phyloP scores from a whole-genome alignment of 2,329 filamentous ascomycete species.

The Claviceps fusiformis region DNA sequence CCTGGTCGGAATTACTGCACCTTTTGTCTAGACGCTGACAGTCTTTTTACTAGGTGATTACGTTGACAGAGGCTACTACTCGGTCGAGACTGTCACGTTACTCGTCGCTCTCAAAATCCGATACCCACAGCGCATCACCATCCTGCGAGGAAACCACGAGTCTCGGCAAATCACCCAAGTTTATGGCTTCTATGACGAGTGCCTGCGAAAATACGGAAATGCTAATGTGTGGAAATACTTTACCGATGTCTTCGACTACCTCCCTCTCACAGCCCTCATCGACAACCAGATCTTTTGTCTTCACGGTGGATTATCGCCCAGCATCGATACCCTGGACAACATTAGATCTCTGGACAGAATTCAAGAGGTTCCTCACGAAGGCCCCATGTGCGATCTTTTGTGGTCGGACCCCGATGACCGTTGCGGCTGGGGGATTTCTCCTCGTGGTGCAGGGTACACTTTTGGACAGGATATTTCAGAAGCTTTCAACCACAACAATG shows the following conservation, averaged over 20 bases:
- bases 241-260: constrained; percentile 96
- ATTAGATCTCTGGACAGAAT: constrained; percentile 91
- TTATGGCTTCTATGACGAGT: constrained; percentile 99
- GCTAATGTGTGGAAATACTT: constrained; percentile 99
- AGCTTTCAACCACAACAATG: constrained; percentile 98
- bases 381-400: constrained; percentile 92
- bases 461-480: constrained; percentile 97
- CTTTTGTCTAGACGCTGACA: neutral
- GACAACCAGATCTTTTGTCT: constrained; percentile 99
- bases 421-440: constrained; percentile 91
- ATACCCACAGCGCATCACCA: constrained; percentile 95
- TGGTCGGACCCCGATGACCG: constrained; percentile 98
- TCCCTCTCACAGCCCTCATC: constrained; percentile 91
- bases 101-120: constrained; percentile 95
- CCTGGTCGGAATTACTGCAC: neutral
- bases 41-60: constrained; percentile 59
- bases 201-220: constrained; percentile 95
- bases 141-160: constrained; percentile 97
- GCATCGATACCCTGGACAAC: constrained; percentile 89
- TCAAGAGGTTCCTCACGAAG: constrained; percentile 96
- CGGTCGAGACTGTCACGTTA: constrained; percentile 92
- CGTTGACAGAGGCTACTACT: constrained; percentile 97
- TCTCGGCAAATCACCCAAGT: constrained; percentile 98
- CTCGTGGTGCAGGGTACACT: constrained; percentile 86
- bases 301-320: constrained; percentile 92